Evolutionary conservation across 768 basidiomycete species (phyloP), one percentile per base, ranked within the genome.

Genomic region (Trametes cubensis): DNA sequence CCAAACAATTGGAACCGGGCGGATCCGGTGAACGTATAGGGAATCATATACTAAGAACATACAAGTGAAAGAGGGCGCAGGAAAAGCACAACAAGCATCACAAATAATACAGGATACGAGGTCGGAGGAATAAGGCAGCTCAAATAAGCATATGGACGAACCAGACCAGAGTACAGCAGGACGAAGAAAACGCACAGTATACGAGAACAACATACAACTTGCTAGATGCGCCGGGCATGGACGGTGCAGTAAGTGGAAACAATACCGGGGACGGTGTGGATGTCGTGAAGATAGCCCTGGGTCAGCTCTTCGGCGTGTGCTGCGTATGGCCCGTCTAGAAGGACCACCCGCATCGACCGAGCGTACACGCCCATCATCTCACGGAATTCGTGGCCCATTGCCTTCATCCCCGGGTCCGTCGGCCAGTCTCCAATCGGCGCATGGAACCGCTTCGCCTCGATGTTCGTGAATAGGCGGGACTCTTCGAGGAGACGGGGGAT

Each of bases 341-440:
- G 69, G 55, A 89, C 66, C 0, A 81, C 79, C 60, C 71, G 79
- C 55, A 85, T 72, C 21, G 83, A 83, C 18, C 80, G 74, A 4
- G 81, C 78, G 50, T 83, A 85, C 23, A 73, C 68, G 28, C 70
- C 65, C 61, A 82, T 75, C 7, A 74, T 72, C 2, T 67, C 71
- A 28, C 80, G 75, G 66, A 80, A 80, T 1, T 66, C 72, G 30
- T 63, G 71, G 0, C 87, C 88, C 1, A 87, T 66, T 13, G 62
- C 63, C 61, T 40, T 67, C 76, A 58, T 28, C 4, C 51, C 55
- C 3, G 74, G 66, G 52, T 82, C 76, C 0, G 49, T 39, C 49
- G 73, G 76, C 87, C 85, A 87, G 10, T 74, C 72, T 5, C 88
- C 89, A 23, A 90, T 76, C 10, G 87, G 87, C 60, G 89, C 76